Evolutionary conservation across 306 rosid species (phyloP), one percentile per base, ranked within the genome.

Genomic region (Castanea mollissima): DNA sequence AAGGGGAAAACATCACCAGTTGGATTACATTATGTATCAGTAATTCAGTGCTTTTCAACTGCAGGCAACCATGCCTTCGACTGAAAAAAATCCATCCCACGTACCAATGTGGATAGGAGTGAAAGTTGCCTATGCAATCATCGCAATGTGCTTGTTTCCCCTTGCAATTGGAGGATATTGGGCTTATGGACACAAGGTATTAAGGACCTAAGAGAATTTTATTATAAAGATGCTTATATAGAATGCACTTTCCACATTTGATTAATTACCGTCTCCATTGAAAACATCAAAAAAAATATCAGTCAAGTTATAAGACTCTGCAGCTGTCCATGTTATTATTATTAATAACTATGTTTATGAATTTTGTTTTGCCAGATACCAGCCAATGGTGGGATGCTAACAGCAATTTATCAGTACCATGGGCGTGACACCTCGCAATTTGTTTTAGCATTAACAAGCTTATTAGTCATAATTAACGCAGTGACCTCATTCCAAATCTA

Each of bases 1-100:
- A 58, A 58, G 54, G 54, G 16, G 16, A 49, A 58, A 58, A 58
- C 12, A 58, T 9, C 1, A 58, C 25, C 64, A 21, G 64, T 21
- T 58, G 14, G 2, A 58, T 10, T 21, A 58, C 15, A 9, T 58
- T 58, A 1, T 9, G 13, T 8, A 49, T 49, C 14, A 49, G 54
- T 13, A 49, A 49, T 49, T 49, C 54, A 49, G 16, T 49, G 54
- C 34, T 78, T 15, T 5, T 20, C 27, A 62, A 18, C 15, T 34
- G 38, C 83, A 87, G 92, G 90, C 85, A n/a, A 89, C 90, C 16
- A 89, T 87, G 92, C 92, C 92, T 27, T 89, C 92, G 1, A 89
- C 69, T 34, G 86, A 85, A 79, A 89, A 89, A 79, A 84, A 83
- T 67, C 92, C 91, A 3, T 83, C 92, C 1, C 81, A 64, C 46